Evolutionary conservation across 2,329 filamentous ascomycete species (phyloP).

Genomic region (Thielaviopsis populi): DNA sequence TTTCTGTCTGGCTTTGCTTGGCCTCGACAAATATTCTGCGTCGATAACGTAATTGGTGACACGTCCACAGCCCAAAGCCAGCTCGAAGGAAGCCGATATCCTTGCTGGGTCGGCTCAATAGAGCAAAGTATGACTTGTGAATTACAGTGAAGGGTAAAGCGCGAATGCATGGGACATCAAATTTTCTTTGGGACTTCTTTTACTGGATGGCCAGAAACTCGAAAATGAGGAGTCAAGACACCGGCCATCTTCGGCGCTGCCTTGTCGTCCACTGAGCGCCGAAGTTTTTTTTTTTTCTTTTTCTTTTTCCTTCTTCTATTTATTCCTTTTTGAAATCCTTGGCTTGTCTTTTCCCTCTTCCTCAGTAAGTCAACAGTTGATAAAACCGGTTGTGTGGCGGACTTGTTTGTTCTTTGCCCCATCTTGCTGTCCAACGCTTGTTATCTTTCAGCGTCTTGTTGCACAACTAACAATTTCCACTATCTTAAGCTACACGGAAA

Average conservation of each 20-base stretch:
- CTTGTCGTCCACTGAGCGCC: not conserved
- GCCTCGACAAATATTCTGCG: not conserved
- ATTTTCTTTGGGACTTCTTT: slow-evolving; percentile 5
- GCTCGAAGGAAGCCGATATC: slow-evolving; percentile 12
- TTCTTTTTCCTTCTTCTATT: slow-evolving; percentile 1
- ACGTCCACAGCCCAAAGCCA: not conserved
- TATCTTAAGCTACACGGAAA: not conserved
- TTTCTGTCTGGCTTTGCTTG: not conserved
- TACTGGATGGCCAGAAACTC: not conserved
- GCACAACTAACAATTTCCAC: not conserved
- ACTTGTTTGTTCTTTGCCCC: not conserved
- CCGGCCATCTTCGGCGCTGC: not conserved
- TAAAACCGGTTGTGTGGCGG: not conserved
- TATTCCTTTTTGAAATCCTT: not conserved
- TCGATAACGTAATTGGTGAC: slow-evolving; percentile 11
- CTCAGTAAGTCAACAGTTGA: not conserved
- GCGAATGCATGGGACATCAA: slow-evolving; percentile 9
- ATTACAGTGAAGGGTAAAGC: slow-evolving; percentile 15
- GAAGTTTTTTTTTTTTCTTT: slow-evolving; percentile 3
- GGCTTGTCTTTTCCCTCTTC: not conserved
- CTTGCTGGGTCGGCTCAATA: not conserved
- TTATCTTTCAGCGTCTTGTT: not conserved
- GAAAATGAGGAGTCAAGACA: not conserved
- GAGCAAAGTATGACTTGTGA: slow-evolving; percentile 6
- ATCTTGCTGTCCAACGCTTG: not conserved